These are phyloP conservation scores for Aureoboletus auriporus DNA, from an alignment of 768 basidiomycete genomes.

Conservation along the genomic window DNA sequence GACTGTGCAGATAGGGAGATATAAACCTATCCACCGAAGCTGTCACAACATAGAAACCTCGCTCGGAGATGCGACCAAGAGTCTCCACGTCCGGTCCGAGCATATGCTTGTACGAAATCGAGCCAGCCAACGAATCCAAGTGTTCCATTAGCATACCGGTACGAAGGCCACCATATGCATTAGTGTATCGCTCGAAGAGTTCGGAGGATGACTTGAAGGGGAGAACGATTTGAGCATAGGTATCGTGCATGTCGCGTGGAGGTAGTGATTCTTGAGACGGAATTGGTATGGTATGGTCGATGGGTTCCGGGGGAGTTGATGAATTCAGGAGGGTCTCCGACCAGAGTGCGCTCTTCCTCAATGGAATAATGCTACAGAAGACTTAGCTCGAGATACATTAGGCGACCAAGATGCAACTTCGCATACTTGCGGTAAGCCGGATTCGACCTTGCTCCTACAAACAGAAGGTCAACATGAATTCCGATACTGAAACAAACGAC, in stretches of 20 bases:
- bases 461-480: not conserved
- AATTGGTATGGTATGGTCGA: constrained; percentile 12
- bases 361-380: constrained; percentile 47
- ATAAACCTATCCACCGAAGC: constrained; percentile 72
- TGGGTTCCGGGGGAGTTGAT: constrained; percentile 21
- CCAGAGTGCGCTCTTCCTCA: constrained; percentile 53
- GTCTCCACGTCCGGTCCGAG: constrained; percentile 59
- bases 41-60: constrained; percentile 79
- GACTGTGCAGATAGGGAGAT: not conserved
- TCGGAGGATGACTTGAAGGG: constrained; percentile 58
- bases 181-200: constrained; percentile 65
- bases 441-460: constrained; percentile 46
- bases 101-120: constrained; percentile 81
- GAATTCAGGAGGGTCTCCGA: constrained; percentile 50
- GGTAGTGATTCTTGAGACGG: constrained; percentile 25
- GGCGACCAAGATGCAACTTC: not conserved
- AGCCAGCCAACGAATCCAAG: constrained; percentile 80
- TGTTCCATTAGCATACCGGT: constrained; percentile 76
- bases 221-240: constrained; percentile 61
- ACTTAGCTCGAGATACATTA: constrained; percentile 5
- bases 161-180: constrained; percentile 66
- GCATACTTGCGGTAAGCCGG: constrained; percentile 50
- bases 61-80: constrained; percentile 51
- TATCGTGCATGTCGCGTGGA: constrained; percentile 64
- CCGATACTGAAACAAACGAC: constrained; percentile 20